Evolutionary conservation across 2,329 filamentous ascomycete genomes (phyloP), one percentile per base, ranked within the genome.

Genomic region (Ascochyta pisi): DNA sequence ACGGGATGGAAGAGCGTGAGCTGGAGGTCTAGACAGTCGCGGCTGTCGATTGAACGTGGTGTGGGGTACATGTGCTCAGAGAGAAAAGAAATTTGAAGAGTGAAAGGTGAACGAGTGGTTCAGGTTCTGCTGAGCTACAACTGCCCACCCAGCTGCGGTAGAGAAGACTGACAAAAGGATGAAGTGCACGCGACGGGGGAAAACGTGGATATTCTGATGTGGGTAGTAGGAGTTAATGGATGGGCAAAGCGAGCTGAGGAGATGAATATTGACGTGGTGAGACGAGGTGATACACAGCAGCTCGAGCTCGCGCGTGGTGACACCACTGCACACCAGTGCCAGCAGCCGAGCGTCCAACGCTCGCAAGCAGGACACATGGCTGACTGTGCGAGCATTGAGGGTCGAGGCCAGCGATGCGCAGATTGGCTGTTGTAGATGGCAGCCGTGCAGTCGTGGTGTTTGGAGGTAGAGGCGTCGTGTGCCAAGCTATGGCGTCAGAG

Each of bases 401-500:
- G 34, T 16, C 19, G 19, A 37, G 12, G 34, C 29, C 29, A 29
- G 27, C 7, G 8, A 9, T 29, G n/a, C n/a, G n/a, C 22, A 34
- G 33, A 40, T 31, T 24, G 34, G 9, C 23, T 24, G 16, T 24
- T 35, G 12, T 22, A 27, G 40, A 29, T 12, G 22, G 26, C n/a
- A 40, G 22, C n/a, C 16, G 19, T 48, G 37, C 26, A 39, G 48
- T 45, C 45, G 48, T 40, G 33, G 22, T 19, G 19, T 19, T 13
- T 33, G 37, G 33, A 24, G 42, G 38, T 35, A 15, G 16, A 19
- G 19, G 5, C 22, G 12, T 41, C 23, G n/a, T 10, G 9, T 12
- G 53, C 53, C 47, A 56, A 52, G 48, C 27, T 16, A 57, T 52
- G 41, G 44, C 54, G 54, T 57, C 54, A 57, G 54, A 52, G 48